Evolutionary conservation across 176 grass and related monocot species (phyloP).

Genomic region (Cenchrus fungigraminus): DNA sequence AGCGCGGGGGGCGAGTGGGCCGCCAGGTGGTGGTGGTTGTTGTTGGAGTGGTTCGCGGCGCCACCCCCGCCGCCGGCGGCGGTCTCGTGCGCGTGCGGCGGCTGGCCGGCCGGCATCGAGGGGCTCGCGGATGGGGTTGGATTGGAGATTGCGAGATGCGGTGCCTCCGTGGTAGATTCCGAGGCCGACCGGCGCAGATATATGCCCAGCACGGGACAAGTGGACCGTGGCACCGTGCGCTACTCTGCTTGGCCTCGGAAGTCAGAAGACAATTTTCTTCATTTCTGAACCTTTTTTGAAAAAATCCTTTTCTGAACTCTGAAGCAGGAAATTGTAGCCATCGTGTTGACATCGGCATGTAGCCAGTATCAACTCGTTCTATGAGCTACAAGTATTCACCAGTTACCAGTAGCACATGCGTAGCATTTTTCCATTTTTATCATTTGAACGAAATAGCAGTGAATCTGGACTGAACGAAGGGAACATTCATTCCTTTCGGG

Average conservation of each 20-base stretch:
- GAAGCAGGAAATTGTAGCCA: no score
- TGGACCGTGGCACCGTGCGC: neutral
- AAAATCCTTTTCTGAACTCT: no score
- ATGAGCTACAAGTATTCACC: no score
- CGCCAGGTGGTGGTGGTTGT: neutral
- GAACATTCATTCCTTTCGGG: neutral
- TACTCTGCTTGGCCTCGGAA: no score
- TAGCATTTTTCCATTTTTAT: no score
- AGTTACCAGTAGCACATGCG: no score
- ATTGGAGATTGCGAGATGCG: neutral
- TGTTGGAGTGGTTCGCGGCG: conserved; percentile 31
- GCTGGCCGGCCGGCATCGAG: conserved; percentile 59
- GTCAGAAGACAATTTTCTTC: no score
- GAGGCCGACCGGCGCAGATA: neutral
- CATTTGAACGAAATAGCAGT: neutral
- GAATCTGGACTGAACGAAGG: conserved; percentile 6
- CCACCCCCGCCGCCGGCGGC: neutral
- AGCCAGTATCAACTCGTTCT: no score
- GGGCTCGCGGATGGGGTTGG: neutral
- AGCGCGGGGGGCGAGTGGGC: conserved; percentile 14
- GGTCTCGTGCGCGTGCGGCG: conserved; percentile 33
- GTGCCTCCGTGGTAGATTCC: neutral
- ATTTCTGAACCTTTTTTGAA: no score
- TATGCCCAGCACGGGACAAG: conserved; percentile 8
- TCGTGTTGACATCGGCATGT: no score